phyloP scores from a whole-genome alignment of 352 stramenopile genomes.

The Pythium graminicola region DNA sequence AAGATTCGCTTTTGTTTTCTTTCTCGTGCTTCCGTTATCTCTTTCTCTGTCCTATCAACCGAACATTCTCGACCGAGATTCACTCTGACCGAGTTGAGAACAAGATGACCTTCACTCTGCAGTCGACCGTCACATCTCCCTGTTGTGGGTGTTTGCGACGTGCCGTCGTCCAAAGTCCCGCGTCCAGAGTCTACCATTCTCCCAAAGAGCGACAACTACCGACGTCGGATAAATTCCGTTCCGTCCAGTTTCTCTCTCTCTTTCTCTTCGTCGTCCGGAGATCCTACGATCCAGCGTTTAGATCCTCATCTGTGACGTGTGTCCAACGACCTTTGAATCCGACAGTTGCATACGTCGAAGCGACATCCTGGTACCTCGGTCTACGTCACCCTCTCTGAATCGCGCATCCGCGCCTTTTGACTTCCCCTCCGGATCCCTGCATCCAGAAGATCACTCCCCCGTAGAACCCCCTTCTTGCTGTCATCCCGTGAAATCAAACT shows the following conservation, averaged over 20 bases:
- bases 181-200: background rate
- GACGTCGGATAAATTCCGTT: too few species aligned
- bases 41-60: background rate
- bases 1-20: too few species aligned
- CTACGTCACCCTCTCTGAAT: constrained; percentile 3
- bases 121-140: background rate
- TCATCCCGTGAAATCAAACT: constrained; percentile 21
- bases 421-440: background rate
- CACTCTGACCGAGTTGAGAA: constrained; percentile 6
- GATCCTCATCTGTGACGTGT: constrained; percentile 5
- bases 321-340: background rate
- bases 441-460: background rate
- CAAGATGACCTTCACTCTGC: constrained; percentile 18
- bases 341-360: background rate
- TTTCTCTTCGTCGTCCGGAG: background rate
- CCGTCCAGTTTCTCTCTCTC: background rate
- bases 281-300: background rate
- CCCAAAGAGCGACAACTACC: too few species aligned
- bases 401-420: background rate
- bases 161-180: too few species aligned
- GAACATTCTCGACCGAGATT: constrained; percentile 10
- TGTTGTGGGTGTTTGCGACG: background rate
- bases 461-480: constrained; percentile 21
- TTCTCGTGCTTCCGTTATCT: too few species aligned
- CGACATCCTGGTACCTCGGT: background rate